Evolutionary conservation across 768 basidiomycete genomes (phyloP).

Genomic region (Gelatoporia subvermispora): DNA sequence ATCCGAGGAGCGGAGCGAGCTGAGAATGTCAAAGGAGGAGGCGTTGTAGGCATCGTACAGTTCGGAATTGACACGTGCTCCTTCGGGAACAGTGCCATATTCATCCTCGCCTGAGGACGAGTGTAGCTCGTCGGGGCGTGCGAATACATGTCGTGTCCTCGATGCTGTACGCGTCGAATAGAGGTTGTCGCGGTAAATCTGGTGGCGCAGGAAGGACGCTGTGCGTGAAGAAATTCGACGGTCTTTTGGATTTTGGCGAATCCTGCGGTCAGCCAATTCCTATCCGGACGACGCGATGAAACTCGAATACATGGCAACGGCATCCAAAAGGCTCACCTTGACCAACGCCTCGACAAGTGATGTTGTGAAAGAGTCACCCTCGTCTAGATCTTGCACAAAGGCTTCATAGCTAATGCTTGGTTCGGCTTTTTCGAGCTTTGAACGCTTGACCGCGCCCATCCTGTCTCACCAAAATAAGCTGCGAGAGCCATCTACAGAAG

Average conservation of each 20-base stretch:
- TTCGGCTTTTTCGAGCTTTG: conserved; percentile 59
- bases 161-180: conserved; percentile 34
- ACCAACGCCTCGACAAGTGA: conserved; percentile 72
- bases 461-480: conserved; percentile 28
- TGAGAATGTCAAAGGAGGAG: conserved; percentile 6
- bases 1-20: conserved; percentile 4
- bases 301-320: background rate
- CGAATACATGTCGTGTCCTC: background rate
- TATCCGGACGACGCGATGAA: conserved; percentile 24
- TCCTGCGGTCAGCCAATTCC: conserved; percentile 75
- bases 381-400: conserved; percentile 73
- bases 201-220: conserved; percentile 52
- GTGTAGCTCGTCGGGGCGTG: conserved; percentile 29
- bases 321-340: conserved; percentile 47
- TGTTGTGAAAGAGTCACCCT: conserved; percentile 77
- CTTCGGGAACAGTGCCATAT: conserved; percentile 56
- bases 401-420: conserved; percentile 66
- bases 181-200: conserved; percentile 48
- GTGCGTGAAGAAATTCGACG: conserved; percentile 64
- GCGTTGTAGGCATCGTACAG: conserved; percentile 55
- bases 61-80: conserved; percentile 53
- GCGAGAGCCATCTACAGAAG: conserved; percentile 5
- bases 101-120: conserved; percentile 51
- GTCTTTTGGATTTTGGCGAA: conserved; percentile 48
- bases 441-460: conserved; percentile 66